Evolutionary conservation across 2,329 filamentous ascomycete species (phyloP), one percentile per base, ranked within the genome.

Genomic region (Blastomyces emzantsi): DNA sequence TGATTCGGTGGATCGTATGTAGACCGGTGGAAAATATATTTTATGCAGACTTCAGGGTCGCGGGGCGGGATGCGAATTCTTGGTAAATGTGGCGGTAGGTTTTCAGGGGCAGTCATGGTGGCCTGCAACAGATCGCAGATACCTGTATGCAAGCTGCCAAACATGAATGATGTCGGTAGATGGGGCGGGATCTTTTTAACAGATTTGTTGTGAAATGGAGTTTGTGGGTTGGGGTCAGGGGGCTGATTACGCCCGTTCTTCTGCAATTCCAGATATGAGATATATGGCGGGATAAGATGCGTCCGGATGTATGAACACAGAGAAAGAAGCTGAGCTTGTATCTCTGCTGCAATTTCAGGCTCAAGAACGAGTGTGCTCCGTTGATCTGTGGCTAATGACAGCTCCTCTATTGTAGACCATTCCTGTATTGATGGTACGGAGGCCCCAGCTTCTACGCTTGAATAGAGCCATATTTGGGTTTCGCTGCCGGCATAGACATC

Each of bases 381-480:
- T 33, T 45, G 39, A 22, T 57, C 17, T 9, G 13, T 15, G 11
- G 7, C 39, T 1, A n/a, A 25, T 2, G 19, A 39, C 17, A 22
- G 30, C 39, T 19, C 19, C 28, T 58, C 36, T 51, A 13, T 52
- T 2, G 33, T 22, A n/a, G 54, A 49, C 25, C 30, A 17, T 45
- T 43, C 25, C 9, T 59, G 56, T 0, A 45, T 28, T 1, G 56
- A 28, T 22, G 56, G 56, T 2, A 41, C 3, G 1, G 36, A 43
- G 39, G 61, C 61, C 36, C 68, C 66, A 30, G 65, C 66, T 66
- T 79, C 77, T 3, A 78, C 71, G 62, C 73, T 78, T 30, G 75
- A 77, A 63, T 77, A 80, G 22, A 77, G 36, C 68, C 74, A 71
- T 25, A 77, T 69, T 64, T 79, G 77, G n/a, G 77, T 79, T 62